Percentiles rank a stretch among this genome's conserved stretches.
Conservation (phyloP, 176 grass and related monocot genomes). For the Ensete glaucum region DNA sequence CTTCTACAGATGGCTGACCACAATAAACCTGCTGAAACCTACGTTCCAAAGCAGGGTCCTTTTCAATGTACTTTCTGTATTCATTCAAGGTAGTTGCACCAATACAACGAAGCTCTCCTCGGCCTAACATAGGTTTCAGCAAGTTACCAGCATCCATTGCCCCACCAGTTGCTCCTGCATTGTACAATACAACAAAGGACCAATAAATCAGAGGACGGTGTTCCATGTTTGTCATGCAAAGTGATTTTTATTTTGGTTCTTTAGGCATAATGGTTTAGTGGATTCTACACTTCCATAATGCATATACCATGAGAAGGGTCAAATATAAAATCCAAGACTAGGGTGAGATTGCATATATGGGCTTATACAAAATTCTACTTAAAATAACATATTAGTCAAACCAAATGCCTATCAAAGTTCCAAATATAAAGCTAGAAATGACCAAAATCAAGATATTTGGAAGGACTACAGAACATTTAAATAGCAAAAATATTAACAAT, state of each 20-base stretch:
- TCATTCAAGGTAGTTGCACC: constrained; percentile 94
- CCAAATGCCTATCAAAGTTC: neutral
- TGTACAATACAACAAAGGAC: neutral
- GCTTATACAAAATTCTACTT: neutral
- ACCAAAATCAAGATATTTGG: neutral
- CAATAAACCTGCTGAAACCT: constrained; percentile 97
- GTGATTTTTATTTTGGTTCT: neutral
- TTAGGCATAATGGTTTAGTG: neutral
- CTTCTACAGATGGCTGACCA: constrained; percentile 74
- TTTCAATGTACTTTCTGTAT: constrained; percentile 96
- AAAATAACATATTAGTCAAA: neutral
- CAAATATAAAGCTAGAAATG: neutral
- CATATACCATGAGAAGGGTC: neutral
- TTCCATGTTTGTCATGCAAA: neutral
- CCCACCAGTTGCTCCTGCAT: constrained; percentile 64
- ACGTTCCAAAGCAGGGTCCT: constrained; percentile 89
- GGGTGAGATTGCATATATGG: neutral
- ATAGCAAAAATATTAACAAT: neutral
- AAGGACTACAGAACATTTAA: neutral
- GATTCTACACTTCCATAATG: neutral
- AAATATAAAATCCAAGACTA: neutral
- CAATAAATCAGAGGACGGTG: neutral
- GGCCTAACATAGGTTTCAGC: constrained; percentile 88
- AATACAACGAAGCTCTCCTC: constrained; percentile 83
- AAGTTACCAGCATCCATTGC: constrained; percentile 91